Evolutionary conservation across 2,329 filamentous ascomycete species (phyloP), one percentile per base, ranked within the genome.

Genomic region (Phaeophleospora eucalypticola): DNA sequence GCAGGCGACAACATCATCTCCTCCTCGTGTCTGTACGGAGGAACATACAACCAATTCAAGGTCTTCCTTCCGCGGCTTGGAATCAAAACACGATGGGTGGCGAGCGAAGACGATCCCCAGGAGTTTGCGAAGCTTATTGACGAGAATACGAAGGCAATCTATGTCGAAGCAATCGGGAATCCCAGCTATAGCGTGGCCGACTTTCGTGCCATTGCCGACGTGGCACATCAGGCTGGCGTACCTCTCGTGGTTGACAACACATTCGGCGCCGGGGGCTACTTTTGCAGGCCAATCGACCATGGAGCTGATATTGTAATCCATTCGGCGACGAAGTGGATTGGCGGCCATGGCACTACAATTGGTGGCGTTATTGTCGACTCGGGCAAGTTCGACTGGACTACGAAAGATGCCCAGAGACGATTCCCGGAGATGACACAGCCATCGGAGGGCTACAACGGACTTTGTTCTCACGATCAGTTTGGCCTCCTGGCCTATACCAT

Each of bases 241-340:
- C 39, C 39, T 6, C 33, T 42, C n/a, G 15, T 42, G n/a, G 58
- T 61, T 2, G 58, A 61, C 41, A 63, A 61, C 41, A 63, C 60
- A 1, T 61, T 63, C 36, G 60, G 60, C 4, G 54, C 55, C 48
- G 56, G 60, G 10, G 60, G 60, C 3, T 58, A 48, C n/a, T 41
- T 60, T 8, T 51, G 46, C 45, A 54, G 55, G 21, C 58, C 59
- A 6, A 49, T 60, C 32, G 36, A 42, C 7, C 39, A 55, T 16
- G 59, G 65, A 29, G 60, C 58, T 3, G 57, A 63, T 33, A 60
- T 63, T 43, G 51, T 63, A 4, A 54, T 53, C 1, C 58, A 62
- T 37, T n/a, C n/a, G n/a, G 49, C 46, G 17, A 63, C 64, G 1
- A 68, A 63, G 43, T 63, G 60, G 60, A 60, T 63, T 36, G 60